These are phyloP conservation scores for Chrysoporthe puriensis DNA, from an alignment of 2,329 filamentous ascomycete genomes.

Conservation along the genomic window DNA sequence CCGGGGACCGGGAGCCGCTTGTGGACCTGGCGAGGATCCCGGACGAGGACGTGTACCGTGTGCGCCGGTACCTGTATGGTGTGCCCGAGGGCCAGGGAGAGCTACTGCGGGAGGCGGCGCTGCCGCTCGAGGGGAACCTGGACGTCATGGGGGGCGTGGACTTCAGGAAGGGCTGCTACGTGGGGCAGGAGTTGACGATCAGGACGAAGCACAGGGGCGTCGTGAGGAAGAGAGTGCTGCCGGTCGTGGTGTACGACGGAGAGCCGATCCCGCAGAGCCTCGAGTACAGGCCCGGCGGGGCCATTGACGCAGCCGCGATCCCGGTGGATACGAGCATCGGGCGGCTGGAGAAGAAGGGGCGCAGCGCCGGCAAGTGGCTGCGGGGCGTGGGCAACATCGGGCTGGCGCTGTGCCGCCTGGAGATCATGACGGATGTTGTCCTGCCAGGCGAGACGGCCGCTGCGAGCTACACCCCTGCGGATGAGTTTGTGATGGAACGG, in stretches of 20 bases:
- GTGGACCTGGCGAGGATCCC: constrained; percentile 43
- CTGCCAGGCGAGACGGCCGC: constrained; percentile 70
- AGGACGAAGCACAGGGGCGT: constrained; percentile 93
- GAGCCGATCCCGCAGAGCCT: constrained; percentile 43
- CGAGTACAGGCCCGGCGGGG: constrained; percentile 44
- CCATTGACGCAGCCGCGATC: constrained; percentile 40
- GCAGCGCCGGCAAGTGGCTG: constrained; percentile 81
- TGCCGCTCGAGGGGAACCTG: constrained; percentile 89
- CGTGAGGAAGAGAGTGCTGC: constrained; percentile 86
- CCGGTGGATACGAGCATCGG: constrained; percentile 54
- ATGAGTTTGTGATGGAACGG: constrained; percentile 60
- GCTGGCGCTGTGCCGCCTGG: constrained; percentile 81
- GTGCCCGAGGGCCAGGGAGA: constrained; percentile 85
- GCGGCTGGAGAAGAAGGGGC: constrained; percentile 59
- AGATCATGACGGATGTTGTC: constrained; percentile 83
- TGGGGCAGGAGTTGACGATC: constrained; percentile 95
- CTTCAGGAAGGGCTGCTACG: constrained; percentile 95
- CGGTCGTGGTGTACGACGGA: constrained; percentile 71
- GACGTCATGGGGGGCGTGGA: constrained; percentile 86
- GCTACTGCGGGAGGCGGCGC: constrained; percentile 68
- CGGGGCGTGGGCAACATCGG: constrained; percentile 82
- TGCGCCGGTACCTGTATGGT: constrained; percentile 78
- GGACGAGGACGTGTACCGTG: constrained; percentile 66
- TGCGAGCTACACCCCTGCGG: constrained; percentile 62
- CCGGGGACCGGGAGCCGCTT: constrained; percentile 37